Conservation (phyloP, 1,284 basidiomycete species). For the Puccinia brachypodii region DNA sequence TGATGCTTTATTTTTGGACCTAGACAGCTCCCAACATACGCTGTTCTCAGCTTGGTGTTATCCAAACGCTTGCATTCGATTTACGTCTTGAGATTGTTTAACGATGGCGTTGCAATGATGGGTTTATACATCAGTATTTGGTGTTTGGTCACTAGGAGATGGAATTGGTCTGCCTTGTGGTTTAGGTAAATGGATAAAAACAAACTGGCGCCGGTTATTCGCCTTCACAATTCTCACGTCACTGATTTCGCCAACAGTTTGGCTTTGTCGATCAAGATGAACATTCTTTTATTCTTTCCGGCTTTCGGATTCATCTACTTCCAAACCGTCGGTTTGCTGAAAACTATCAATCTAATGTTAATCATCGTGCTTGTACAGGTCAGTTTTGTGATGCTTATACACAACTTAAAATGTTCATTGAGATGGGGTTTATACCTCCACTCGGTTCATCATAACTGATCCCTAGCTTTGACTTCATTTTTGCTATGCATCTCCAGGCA, state of each 20-base stretch:
- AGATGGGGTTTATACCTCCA: not conserved
- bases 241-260: slow-evolving; percentile 61
- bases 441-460: not conserved
- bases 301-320: slow-evolving; percentile 72
- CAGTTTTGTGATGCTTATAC: slow-evolving; percentile 34
- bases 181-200: slow-evolving; percentile 62
- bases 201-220: slow-evolving; percentile 52
- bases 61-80: slow-evolving; percentile 95
- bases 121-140: slow-evolving; percentile 59
- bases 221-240: not conserved
- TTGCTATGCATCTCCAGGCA: slow-evolving; percentile 58
- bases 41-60: slow-evolving; percentile 72
- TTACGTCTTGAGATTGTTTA: slow-evolving; percentile 87
- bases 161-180: slow-evolving; percentile 48
- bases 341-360: slow-evolving; percentile 63
- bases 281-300: slow-evolving; percentile 85
- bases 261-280: slow-evolving; percentile 95
- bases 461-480: no score
- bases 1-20: not conserved
- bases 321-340: slow-evolving; percentile 71
- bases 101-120: slow-evolving; percentile 84
- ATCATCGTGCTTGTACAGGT: slow-evolving; percentile 62
- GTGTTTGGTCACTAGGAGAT: slow-evolving; percentile 59
- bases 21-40: slow-evolving; percentile 72
- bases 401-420: not conserved